Conservation (phyloP, 2,329 filamentous ascomycete species). For the Cercospora berteroae region DNA sequence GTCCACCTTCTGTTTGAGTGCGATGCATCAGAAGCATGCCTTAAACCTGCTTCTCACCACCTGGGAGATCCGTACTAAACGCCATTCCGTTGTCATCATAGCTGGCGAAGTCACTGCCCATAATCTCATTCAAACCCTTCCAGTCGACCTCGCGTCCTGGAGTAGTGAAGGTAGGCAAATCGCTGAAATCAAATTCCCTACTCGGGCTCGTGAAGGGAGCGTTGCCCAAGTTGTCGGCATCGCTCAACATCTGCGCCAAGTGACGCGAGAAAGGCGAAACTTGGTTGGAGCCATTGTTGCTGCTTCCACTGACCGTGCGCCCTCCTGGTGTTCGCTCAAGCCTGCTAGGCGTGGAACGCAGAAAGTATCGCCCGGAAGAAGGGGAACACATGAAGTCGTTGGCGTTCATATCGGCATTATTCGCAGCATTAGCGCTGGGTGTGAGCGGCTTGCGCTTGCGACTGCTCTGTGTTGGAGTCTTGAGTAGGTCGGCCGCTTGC, state of each 20-base stretch:
- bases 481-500: slow-evolving; percentile 43
- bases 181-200: slow-evolving; percentile 34
- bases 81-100: slow-evolving; percentile 25
- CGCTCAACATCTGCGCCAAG: slow-evolving; percentile 63
- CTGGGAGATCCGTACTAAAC: slow-evolving; percentile 10
- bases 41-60: slow-evolving; percentile 8
- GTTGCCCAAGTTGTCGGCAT: slow-evolving; percentile 36
- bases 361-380: slow-evolving; percentile 38
- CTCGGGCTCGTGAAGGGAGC: slow-evolving; percentile 33
- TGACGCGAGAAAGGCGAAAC: slow-evolving; percentile 62
- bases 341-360: slow-evolving; percentile 42
- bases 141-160: slow-evolving; percentile 33
- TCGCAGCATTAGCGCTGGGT: slow-evolving; percentile 32
- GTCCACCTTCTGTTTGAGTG: background rate
- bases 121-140: slow-evolving; percentile 32
- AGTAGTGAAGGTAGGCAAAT: slow-evolving; percentile 36
- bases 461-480: slow-evolving; percentile 46
- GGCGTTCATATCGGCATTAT: slow-evolving; percentile 23
- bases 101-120: slow-evolving; percentile 34
- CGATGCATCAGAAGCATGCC: background rate
- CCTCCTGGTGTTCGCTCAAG: slow-evolving; percentile 35
- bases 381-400: slow-evolving; percentile 40
- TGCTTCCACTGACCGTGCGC: slow-evolving; percentile 28
- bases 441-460: slow-evolving; percentile 36
- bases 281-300: slow-evolving; percentile 25